Base-by-base conservation (phyloP, 208 protist genomes). In the Herpetomonas muscarum region DNA sequence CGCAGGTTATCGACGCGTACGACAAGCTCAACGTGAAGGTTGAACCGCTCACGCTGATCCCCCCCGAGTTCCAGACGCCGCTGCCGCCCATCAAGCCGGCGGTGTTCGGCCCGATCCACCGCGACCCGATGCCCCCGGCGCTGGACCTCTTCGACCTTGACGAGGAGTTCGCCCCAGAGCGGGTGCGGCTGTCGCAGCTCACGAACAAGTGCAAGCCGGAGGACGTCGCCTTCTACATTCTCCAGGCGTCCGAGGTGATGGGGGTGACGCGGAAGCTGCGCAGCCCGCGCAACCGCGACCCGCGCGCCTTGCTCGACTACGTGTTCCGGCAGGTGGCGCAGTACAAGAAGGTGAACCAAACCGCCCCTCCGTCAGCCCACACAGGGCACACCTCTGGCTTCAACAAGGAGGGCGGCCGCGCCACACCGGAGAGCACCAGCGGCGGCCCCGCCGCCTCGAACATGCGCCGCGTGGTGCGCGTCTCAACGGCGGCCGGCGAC, bases 101-200 rank as follows among this genome's bases (percentile, higher is more conserved):
- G 0, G 89, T 96, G 2, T 97, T 98, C 61, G 90, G 86, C 29
- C 90, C 94, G 1, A 94, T 93, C n/a, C 80, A 98, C 63, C 73
- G 90, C 47, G 96, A 98, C 66, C 85, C 87, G 1, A 57, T 78
- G 19, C 80, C 81, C 9, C 97, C 97, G 0, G 90, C 92, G 0
- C 81, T 98, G 26, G 97, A 98, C 54, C 80, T 98, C 41, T 98
- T 97, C 70, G 97, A 98, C 71, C 78, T 98, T 5, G 97, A 98
- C 61, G 93, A 97, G 54, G 82, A 97, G 64, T 98, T 98, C 68
- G 94, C 97, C 7, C 94, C 94, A 28, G 94, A 98, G 76, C 79
- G 84, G 37, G 93, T 97, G 48, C 85, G 95, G 3, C 72, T 98
- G 4, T 93, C 89, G 60, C 93, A 98, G 57, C 65, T 98, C 30